Conservation (phyloP, 2,329 filamentous ascomycete species). For the Amauroascus niger region DNA sequence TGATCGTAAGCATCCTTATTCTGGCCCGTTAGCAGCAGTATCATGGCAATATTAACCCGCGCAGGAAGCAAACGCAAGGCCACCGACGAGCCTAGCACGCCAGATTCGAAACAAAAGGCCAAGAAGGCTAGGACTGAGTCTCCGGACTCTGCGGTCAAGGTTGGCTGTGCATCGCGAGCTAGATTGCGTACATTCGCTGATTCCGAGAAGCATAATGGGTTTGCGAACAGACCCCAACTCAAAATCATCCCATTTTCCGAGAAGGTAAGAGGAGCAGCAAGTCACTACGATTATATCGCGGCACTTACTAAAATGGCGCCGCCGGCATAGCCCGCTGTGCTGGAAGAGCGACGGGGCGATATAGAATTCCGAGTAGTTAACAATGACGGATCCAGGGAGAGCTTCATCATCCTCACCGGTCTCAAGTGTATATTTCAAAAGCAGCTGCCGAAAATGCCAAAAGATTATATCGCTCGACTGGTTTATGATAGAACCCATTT, state of each 20-base stretch:
- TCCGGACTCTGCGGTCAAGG: conserved; percentile 31
- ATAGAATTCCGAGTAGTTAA: conserved; percentile 98
- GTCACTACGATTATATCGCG: background rate
- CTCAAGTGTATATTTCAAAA: conserved; percentile 98
- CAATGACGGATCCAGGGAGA: conserved; percentile 81
- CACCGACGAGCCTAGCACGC: conserved; percentile 39
- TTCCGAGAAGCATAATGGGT: conserved; percentile 24
- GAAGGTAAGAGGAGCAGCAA: conserved; percentile 50
- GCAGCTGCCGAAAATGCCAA: conserved; percentile 97
- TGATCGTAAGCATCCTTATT: conserved; percentile 27
- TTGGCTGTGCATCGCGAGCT: conserved; percentile 13
- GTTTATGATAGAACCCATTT: conserved; percentile 96
- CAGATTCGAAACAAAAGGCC: conserved; percentile 34
- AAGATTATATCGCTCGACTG: conserved; percentile 94
- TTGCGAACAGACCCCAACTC: conserved; percentile 42
- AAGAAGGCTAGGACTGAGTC: conserved; percentile 44
- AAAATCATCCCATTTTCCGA: conserved; percentile 78
- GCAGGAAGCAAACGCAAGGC: conserved; percentile 41
- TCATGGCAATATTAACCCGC: conserved; percentile 1
- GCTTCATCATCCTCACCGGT: conserved; percentile 86
- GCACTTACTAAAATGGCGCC: conserved; percentile 16
- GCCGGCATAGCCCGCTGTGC: conserved; percentile 59
- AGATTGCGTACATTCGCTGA: conserved; percentile 41
- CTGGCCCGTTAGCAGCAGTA: conserved; percentile 12
- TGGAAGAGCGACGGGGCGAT: conserved; percentile 86